These are phyloP conservation scores for Alternaria panax DNA, from an alignment of 2,329 filamentous ascomycete species.

Conservation along the genomic window DNA sequence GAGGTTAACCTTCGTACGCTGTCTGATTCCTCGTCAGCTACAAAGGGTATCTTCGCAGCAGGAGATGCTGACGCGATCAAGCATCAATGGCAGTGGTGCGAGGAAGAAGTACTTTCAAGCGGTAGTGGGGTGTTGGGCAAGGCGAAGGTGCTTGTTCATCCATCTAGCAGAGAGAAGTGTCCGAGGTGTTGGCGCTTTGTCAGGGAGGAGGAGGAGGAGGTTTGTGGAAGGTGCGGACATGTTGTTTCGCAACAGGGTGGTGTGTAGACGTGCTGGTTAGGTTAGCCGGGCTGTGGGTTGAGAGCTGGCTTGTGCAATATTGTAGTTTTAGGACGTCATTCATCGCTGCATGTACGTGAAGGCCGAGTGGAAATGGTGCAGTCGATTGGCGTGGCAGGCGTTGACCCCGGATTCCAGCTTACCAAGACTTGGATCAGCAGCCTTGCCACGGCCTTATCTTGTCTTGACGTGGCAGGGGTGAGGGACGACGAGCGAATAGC, in stretches of 20 bases:
- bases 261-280: not conserved
- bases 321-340: not conserved
- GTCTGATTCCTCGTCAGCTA: not conserved
- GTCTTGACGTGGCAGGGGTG: not conserved
- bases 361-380: slow-evolving; percentile 6
- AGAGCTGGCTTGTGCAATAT: not conserved
- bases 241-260: slow-evolving; percentile 57
- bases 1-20: slow-evolving; percentile 31
- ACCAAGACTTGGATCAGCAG: slow-evolving; percentile 26
- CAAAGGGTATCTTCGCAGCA: not conserved
- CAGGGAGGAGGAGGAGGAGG: slow-evolving; percentile 67
- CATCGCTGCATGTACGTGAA: too few relatives aligned
- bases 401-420: slow-evolving; percentile 29
- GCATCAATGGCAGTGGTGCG: slow-evolving; percentile 19
- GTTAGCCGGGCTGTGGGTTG: not conserved
- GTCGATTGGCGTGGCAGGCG: slow-evolving; percentile 12
- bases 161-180: slow-evolving; percentile 72
- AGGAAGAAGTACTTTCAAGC: slow-evolving; percentile 7
- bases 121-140: slow-evolving; percentile 15
- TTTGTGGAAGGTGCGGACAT: slow-evolving; percentile 78
- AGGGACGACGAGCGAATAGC: not conserved
- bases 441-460: slow-evolving; percentile 17
- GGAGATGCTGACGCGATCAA: slow-evolving; percentile 14
- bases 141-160: slow-evolving; percentile 44
- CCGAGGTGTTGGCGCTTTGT: slow-evolving; percentile 88